Base-by-base conservation (phyloP, 495 filamentous ascomycete species). In the Talaromyces borbonicus region DNA sequence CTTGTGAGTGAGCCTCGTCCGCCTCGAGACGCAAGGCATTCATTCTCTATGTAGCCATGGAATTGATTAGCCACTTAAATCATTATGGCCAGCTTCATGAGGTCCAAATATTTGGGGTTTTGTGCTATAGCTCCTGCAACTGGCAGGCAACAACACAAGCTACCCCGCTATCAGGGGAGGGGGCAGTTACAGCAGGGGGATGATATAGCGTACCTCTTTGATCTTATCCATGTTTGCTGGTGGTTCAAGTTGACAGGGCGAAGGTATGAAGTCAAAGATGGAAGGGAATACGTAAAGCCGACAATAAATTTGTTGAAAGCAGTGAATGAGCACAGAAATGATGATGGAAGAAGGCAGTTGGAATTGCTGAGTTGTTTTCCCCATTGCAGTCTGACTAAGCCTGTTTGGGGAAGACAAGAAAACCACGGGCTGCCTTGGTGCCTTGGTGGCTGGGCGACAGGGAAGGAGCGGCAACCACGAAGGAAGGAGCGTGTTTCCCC, bases 1-100 rank as follows among this genome's bases (percentile, higher is more conserved):
- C 81, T 71, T 88, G 81, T 57, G 70, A 61, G 48, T 80, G 58
- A 43, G 84, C 77, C 55, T 87, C 81, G 57, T 98, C 92, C 53
- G 87, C 85, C 79, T 96, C 88, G 58, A 87, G 59, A 62, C 92
- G 92, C 72, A 98, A 86, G 60, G 78, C 70, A 72, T 78, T 81
- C 85, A 98, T 88, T 83, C 86, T 88, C 92, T 98, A n/a, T n/a
- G 61, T 25, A 46, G 16, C 47, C 12, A 31, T 7, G n/a, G n/a
- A n/a, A n/a, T n/a, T n/a, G n/a, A n/a, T n/a, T n/a, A n/a, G n/a
- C n/a, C n/a, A n/a, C n/a, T n/a, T n/a, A n/a, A n/a, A n/a, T n/a
- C n/a, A n/a, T n/a, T n/a, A n/a, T n/a, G n/a, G n/a, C n/a, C n/a
- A n/a, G n/a, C n/a, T n/a, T n/a, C n/a, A n/a, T n/a, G n/a, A n/a